Conservation (phyloP, 768 basidiomycete species). For the Pleurotus eryngii region DNA sequence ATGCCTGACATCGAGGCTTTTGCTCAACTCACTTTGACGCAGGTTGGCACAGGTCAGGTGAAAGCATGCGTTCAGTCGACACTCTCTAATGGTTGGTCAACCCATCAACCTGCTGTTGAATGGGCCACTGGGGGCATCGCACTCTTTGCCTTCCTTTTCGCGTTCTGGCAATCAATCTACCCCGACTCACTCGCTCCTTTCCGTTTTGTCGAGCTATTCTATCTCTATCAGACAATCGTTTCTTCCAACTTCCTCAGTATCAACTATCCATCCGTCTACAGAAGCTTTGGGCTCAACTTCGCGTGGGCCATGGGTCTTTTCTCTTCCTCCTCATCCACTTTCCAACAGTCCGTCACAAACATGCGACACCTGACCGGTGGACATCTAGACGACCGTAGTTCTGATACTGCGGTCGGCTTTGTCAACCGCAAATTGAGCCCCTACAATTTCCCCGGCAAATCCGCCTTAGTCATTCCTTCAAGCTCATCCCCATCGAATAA, state of each 20-base stretch:
- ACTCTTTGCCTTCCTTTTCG: slow-evolving; percentile 60
- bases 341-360: slow-evolving; percentile 76
- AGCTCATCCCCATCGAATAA: background rate
- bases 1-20: slow-evolving; percentile 93
- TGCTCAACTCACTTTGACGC: slow-evolving; percentile 72
- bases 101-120: slow-evolving; percentile 68
- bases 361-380: slow-evolving; percentile 87
- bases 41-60: slow-evolving; percentile 64
- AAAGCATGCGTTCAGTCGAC: slow-evolving; percentile 92
- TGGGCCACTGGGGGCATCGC: slow-evolving; percentile 73
- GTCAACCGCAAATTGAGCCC: slow-evolving; percentile 83
- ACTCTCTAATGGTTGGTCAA: slow-evolving; percentile 87
- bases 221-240: slow-evolving; percentile 83
- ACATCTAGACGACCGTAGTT: slow-evolving; percentile 54
- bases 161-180: slow-evolving; percentile 55
- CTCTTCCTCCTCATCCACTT: slow-evolving; percentile 45
- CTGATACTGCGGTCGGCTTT: slow-evolving; percentile 62
- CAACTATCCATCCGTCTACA: slow-evolving; percentile 85
- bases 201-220: slow-evolving; percentile 78
- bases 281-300: slow-evolving; percentile 81
- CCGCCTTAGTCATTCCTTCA: background rate
- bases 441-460: slow-evolving; percentile 46
- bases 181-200: slow-evolving; percentile 61
- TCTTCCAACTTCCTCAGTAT: slow-evolving; percentile 75
- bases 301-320: slow-evolving; percentile 85